A percentile compares a stretch with the other conserved stretches of the same genome.
Conservation (phyloP, 179 eudicot genomes). For the Silene noctiflora region DNA sequence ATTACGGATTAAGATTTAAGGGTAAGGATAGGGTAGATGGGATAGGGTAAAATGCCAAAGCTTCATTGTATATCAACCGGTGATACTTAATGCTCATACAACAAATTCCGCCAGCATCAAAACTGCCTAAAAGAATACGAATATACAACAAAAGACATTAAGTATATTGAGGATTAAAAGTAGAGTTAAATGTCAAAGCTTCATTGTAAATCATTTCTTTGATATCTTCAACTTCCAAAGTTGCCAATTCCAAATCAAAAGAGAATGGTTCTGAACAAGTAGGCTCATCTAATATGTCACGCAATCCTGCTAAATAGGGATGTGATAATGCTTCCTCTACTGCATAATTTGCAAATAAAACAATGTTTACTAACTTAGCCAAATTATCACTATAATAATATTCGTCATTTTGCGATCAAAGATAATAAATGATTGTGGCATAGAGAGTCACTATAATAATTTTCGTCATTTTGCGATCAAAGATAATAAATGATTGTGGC, state of each 20-base stretch:
- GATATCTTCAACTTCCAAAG: constrained; percentile 62
- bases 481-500: too few species aligned
- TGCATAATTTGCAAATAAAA: constrained; percentile 27
- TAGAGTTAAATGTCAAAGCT: constrained; percentile 36
- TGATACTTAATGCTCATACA: too few species aligned
- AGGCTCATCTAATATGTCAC: constrained; percentile 69
- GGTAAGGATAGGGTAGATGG: too few species aligned
- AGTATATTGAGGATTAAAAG: constrained; percentile 38
- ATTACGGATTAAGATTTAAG: too few species aligned
- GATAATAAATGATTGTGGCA: too few species aligned
- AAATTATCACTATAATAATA: too few species aligned
- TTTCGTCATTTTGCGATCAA: too few species aligned
- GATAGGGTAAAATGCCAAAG: too few species aligned
- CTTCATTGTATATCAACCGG: too few species aligned
- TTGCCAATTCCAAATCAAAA: constrained; percentile 70
- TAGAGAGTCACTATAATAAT: too few species aligned
- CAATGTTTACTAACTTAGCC: neutral
- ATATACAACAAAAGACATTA: constrained; percentile 9
- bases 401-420: too few species aligned
- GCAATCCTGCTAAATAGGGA: constrained; percentile 71
- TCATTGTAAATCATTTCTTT: constrained; percentile 77
- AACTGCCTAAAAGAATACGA: neutral
- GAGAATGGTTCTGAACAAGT: constrained; percentile 57
- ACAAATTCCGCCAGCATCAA: too few species aligned
- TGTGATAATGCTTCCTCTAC: constrained; percentile 75